A percentile compares a stretch with the other conserved stretches of the same genome.
These are phyloP conservation scores for Aspergillus sp. DNA, from an alignment of 2,329 filamentous ascomycete species.

Conservation along the genomic window DNA sequence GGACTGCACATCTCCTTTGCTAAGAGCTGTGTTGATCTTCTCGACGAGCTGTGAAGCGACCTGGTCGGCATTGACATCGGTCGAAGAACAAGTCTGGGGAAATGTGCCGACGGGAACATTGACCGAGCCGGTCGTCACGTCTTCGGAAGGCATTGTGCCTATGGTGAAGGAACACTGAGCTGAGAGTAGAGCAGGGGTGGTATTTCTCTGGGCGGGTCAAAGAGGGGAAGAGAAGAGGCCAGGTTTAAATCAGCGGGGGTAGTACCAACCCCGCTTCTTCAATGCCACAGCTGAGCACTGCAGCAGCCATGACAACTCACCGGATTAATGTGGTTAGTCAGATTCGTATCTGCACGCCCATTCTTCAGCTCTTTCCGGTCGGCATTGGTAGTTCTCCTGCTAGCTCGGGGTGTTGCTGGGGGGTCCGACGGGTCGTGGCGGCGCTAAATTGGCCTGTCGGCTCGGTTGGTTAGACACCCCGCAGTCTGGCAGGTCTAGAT, in stretches of 20 bases:
- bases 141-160: slow-evolving; percentile 35
- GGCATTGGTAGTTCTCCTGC: no score
- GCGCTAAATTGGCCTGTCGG: no score
- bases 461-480: no score
- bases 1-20: slow-evolving; percentile 34
- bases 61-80: slow-evolving; percentile 37
- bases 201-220: neutral
- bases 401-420: no score
- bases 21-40: slow-evolving; percentile 43
- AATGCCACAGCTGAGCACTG: neutral
- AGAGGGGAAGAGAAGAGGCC: neutral
- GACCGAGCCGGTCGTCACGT: slow-evolving; percentile 55
- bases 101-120: slow-evolving; percentile 51
- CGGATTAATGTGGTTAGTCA: no score
- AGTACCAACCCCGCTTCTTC: neutral
- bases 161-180: neutral
- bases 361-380: no score
- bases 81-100: slow-evolving; percentile 40
- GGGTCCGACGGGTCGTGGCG: no score
- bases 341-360: no score
- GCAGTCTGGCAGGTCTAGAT: no score
- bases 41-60: slow-evolving; percentile 42
- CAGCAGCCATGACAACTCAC: neutral
- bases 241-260: neutral
- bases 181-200: neutral